Base-by-base conservation (phyloP, 176 grass and related monocot genomes). In the Rhynchospora tenuis region DNA sequence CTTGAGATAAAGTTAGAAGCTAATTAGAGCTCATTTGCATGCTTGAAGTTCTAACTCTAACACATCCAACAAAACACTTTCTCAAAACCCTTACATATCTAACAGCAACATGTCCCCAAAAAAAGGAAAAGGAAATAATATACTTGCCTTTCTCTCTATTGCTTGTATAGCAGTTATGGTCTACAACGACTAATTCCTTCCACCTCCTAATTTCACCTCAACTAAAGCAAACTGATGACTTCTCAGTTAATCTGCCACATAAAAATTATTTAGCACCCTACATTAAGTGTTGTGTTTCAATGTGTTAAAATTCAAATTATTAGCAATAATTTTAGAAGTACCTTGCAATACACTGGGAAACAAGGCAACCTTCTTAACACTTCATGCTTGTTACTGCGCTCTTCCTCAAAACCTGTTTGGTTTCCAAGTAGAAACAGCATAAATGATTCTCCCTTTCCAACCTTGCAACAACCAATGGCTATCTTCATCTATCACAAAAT, bases 391-490 rank as follows among this genome's bases (percentile, higher is more conserved):
- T 4, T 67, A 82, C 16, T 82, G 7, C 0, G 47, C 42, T 64
- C 24, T 69, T 64, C n/a, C 80, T 82, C 80, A 82, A 68, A 67
- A 48, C 42, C 38, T 5, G 61, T 85, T 92, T 73, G 90, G 95
- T 59, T 93, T 98, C 95, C 95, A 98, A 82, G 90, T 89, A 54
- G 92, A 91, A 69, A 98, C 86, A 16, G 95, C 92, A 85, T 98
- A 94, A 62, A 98, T 91, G 70, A 98, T 94, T 68, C 95, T 89
- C 80, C 95, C 95, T 93, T 98, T 98, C 95, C 95, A 98, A 17
- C 95, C 95, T 88, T 98, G 95, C 54, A 98, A 85, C 55, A 98
- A 83, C 95, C 95, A 98, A 79, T 88, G 83, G 50, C 79, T 88
- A 68, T 98, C 95, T 88, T 98, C 95, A 73, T 98, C 95, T 60